phyloP scores from a whole-genome alignment of 2,329 filamentous ascomycete genomes.

The Blastomyces silverae region DNA sequence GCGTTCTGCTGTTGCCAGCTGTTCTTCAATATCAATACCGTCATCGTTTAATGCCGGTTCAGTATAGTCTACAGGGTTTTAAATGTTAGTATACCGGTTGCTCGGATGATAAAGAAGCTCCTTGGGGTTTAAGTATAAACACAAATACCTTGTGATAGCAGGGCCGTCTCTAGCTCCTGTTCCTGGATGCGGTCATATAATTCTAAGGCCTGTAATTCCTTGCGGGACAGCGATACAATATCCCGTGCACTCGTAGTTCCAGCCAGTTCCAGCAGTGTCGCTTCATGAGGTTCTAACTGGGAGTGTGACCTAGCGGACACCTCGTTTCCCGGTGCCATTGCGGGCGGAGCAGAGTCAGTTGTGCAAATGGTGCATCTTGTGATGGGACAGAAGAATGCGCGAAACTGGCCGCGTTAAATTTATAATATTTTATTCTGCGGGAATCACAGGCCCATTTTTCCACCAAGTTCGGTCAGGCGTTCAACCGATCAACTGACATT shows the following conservation, averaged over 20 bases:
- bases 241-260: conserved; percentile 41
- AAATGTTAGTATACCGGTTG: neutral
- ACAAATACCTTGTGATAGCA: conserved; percentile 47
- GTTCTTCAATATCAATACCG: conserved; percentile 46
- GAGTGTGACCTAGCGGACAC: conserved; percentile 24
- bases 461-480: neutral
- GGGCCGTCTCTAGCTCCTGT: conserved; percentile 63
- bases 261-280: conserved; percentile 35
- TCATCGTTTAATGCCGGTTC: conserved; percentile 44
- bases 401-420: neutral
- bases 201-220: conserved; percentile 59
- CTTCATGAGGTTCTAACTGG: conserved; percentile 32
- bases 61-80: conserved; percentile 21
- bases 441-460: neutral
- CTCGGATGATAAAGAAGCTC: neutral
- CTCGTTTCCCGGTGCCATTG: conserved; percentile 34
- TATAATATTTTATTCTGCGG: neutral
- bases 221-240: conserved; percentile 54
- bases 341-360: conserved; percentile 15
- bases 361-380: conserved; percentile 16
- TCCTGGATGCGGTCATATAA: conserved; percentile 67
- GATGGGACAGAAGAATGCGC: conserved; percentile 9
- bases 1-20: conserved; percentile 51
- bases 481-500: neutral
- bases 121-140: neutral